phyloP scores from a whole-genome alignment of 2,329 filamentous ascomycete genomes.

The Gaeumannomyces sp. region DNA sequence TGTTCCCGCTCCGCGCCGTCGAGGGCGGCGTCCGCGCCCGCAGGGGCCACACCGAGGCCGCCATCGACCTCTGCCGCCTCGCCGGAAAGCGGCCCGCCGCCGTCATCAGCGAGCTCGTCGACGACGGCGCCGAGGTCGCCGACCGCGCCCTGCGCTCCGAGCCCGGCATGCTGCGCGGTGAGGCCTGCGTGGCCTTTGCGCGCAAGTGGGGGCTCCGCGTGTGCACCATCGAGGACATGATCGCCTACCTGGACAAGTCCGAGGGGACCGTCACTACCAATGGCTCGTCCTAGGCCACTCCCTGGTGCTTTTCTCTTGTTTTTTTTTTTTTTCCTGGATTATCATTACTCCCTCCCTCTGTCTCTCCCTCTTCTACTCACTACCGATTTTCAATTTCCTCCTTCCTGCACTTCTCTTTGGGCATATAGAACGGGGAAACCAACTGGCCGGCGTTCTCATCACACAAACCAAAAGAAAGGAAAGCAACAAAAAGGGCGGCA shows the following conservation, averaged over 20 bases:
- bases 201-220: constrained; percentile 84
- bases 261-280: constrained; percentile 54
- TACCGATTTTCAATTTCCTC: not conserved
- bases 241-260: constrained; percentile 69
- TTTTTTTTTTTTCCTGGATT: not conserved
- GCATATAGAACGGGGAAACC: not conserved
- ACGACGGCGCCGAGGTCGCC: constrained; percentile 68
- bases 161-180: constrained; percentile 86
- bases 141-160: constrained; percentile 60
- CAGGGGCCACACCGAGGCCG: constrained; percentile 87
- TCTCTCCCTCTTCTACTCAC: too few species aligned
- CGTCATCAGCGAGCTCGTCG: constrained; percentile 88
- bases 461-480: constrained; percentile 3
- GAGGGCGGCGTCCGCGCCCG: constrained; percentile 75
- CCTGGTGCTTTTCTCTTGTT: not conserved
- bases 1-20: constrained; percentile 75
- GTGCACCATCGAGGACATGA: constrained; percentile 90
- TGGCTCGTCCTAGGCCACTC: constrained; percentile 22
- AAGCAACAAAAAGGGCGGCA: constrained; percentile 2
- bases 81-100: constrained; percentile 71
- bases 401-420: not conserved
- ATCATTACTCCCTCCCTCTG: too few species aligned
- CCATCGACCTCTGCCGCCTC: constrained; percentile 80
- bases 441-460: not conserved
- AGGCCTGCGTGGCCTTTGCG: constrained; percentile 84